Base-by-base conservation (phyloP, 2,329 filamentous ascomycete genomes). In the Achaetomium macrosporum region DNA sequence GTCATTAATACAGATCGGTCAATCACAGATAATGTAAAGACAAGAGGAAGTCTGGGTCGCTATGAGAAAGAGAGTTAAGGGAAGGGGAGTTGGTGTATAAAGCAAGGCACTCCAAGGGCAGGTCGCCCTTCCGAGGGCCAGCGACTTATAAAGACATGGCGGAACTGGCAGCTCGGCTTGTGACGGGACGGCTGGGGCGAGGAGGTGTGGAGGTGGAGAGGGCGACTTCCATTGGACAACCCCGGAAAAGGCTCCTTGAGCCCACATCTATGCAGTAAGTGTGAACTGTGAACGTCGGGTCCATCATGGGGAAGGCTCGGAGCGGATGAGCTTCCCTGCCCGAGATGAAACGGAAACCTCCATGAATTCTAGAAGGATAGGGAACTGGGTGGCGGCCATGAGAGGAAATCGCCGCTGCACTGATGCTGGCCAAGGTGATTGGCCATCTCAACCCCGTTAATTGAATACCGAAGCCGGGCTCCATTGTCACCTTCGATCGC, bases 111-210 rank as follows among this genome's bases (percentile, higher is more conserved):
- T 37, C 17, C 31, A 45, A 37, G 36, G 36, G 54, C 52, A 46
- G 46, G 25, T 42, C 20, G 50, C 37, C 48, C 47, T 42, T 33
- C 47, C 50, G 47, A 55, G 48, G 57, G 50, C 47, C 50, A 50
- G 41, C 47, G 12, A 50, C 44, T 50, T 50, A 51, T 51, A 58
- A 54, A 56, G 46, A 44, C 57, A 59, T 47, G 49, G 51, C 50
- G 35, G 47, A 17, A 52, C 51, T 49, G 4, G 7, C 25, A 25
- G 39, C 45, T 63, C 61, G 61, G 61, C 61, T 63, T 63, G 59
- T 61, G 57, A 63, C 61, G 61, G 61, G 47, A 35, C 13, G 35
- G 50, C 35, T 20, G 31, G 17, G 51, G 41, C 19, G n/a, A n/a
- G n/a, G n/a, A 42, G 35, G 19, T 45, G 53, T 49, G 56, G 50